phyloP scores from a whole-genome alignment of 805 yeast genomes.

The Myxozyma monticola region DNA sequence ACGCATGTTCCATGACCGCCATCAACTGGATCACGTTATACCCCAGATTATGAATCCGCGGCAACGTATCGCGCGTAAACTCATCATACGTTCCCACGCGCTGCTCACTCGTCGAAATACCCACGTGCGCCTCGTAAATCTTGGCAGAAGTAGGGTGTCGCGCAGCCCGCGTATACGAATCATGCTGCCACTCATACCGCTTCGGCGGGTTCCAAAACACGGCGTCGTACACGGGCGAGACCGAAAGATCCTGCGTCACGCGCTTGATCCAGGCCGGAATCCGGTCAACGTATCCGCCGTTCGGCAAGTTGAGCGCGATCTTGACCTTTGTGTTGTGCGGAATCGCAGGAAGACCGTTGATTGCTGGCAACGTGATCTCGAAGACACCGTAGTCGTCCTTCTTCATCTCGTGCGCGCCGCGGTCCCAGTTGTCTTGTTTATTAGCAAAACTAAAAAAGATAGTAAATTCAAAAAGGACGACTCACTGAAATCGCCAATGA shows the following conservation, averaged over 20 bases:
- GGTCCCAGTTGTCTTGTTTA: slow-evolving; percentile 64
- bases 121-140: slow-evolving; percentile 91
- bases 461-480: too few relatives aligned
- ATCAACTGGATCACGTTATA: slow-evolving; percentile 91
- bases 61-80: slow-evolving; percentile 76
- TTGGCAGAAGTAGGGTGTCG: slow-evolving; percentile 58
- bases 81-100: slow-evolving; percentile 81
- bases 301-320: slow-evolving; percentile 61
- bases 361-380: slow-evolving; percentile 58
- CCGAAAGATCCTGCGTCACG: slow-evolving; percentile 63
- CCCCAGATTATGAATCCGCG: slow-evolving; percentile 81
- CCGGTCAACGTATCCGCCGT: slow-evolving; percentile 72
- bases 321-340: slow-evolving; percentile 75
- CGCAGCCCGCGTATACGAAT: slow-evolving; percentile 16
- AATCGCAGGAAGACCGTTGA: slow-evolving; percentile 60
- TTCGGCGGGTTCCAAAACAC: slow-evolving; percentile 86
- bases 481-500: slow-evolving; percentile 84
- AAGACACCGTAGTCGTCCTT: slow-evolving; percentile 74
- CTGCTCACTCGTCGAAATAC: slow-evolving; percentile 90
- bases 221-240: slow-evolving; percentile 66
- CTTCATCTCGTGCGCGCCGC: slow-evolving; percentile 53
- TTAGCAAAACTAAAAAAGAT: too few relatives aligned
- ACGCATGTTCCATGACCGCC: slow-evolving; percentile 99
- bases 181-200: slow-evolving; percentile 59
- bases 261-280: slow-evolving; percentile 87